Base-by-base conservation (phyloP, 139 green algal species). In the Gonium pectorale region DNA sequence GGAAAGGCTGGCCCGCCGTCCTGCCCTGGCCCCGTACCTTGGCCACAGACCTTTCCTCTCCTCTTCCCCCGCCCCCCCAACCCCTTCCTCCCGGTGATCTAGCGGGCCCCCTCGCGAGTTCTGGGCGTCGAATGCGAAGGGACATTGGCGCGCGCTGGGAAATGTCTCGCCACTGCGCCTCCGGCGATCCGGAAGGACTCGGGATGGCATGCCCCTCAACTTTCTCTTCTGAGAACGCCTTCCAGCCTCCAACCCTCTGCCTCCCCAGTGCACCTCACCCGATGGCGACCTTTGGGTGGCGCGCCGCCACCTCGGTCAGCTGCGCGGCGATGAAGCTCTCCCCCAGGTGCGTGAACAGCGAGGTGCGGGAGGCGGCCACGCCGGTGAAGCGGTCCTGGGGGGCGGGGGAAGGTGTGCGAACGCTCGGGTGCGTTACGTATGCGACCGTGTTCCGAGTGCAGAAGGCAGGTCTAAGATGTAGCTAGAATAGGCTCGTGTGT, bases 311-410 rank as follows among this genome's bases (percentile, higher is more conserved):
- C 0, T n/a, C 60, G 1, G 81, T 71, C 21, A 90, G 81, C 5
- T 35, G 33, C 46, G 67, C 41, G 40, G 87, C 87, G 29, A 91
- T 52, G 82, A 71, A 46, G 21, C 62, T 68, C 82, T 91, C 87
- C 2, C 87, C 87, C 40, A 67, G 40, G 5, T 78, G 69, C 2
- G 71, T 88, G 67, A 67, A 91, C 26, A 91, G 77, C 22, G 60
- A 26, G 3, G 63, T 38, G 3, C 21, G 52, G 8, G 78, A 26
- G 70, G 69, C 80, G 6, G 82, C 69, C 2, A 37, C 3, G 49
- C 87, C 87, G 13, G 75, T 80, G 77, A 90, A 90, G 31, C 87
- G 87, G 2, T 86, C 81, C 87, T 90, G 80, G 22, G 22, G 29
- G 22, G 59, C 2, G 38, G 17, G 64, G 13, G 62, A 41, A 19